Evolutionary conservation across 2,329 filamentous ascomycete species (phyloP).

Genomic region (Colletotrichum sublineola): DNA sequence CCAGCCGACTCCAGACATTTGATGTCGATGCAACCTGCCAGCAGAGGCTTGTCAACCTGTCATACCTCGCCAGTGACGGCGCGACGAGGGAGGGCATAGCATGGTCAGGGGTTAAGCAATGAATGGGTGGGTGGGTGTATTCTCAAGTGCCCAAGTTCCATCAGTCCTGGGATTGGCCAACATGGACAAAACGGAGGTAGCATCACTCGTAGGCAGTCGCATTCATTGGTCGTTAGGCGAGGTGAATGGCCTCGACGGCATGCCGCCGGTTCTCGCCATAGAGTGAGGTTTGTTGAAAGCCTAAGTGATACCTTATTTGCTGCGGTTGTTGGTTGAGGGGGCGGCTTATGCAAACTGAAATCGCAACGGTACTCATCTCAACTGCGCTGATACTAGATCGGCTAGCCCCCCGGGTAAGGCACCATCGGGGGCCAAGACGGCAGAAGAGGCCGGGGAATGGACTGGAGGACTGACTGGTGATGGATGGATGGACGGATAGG

Average conservation of each 20-base stretch:
- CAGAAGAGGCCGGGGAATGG: background rate
- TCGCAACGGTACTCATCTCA: background rate
- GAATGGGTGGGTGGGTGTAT: background rate
- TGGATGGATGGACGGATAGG: background rate
- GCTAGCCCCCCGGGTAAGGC: slow-evolving; percentile 8
- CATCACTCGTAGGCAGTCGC: background rate
- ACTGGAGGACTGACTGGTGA: background rate
- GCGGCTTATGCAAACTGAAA: background rate
- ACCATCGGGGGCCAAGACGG: slow-evolving; percentile 4
- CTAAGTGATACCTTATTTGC: background rate
- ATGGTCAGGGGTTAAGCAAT: background rate
- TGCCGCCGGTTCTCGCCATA: background rate
- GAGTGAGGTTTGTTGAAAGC: background rate
- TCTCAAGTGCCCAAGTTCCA: background rate
- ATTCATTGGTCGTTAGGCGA: too few species aligned
- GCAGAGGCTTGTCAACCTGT: background rate
- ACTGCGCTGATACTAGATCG: slow-evolving; percentile 18
- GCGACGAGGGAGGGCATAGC: background rate
- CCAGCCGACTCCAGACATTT: background rate
- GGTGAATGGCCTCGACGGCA: background rate
- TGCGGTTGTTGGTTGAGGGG: background rate
- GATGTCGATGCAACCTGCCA: background rate
- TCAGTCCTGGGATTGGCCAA: background rate
- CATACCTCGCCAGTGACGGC: background rate
- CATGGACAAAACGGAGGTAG: background rate